Base-by-base conservation (phyloP, 805 yeast species). In the Yamadazyma insecticola region DNA sequence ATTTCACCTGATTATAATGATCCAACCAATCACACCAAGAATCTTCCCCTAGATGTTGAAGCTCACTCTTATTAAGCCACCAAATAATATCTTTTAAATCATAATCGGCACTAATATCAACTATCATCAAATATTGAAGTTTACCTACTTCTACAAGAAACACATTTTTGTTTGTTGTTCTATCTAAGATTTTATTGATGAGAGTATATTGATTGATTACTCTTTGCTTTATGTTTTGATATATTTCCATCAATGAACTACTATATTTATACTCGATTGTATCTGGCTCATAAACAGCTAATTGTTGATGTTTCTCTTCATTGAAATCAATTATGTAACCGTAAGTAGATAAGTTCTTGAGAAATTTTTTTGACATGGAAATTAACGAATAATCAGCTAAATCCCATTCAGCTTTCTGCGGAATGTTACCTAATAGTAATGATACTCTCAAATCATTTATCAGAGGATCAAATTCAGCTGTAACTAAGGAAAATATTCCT, bases 41-140 rank as follows among this genome's bases (percentile, higher is more conserved):
- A 6, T 31, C 33, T 20, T 31, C 30, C 11, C 18, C 16, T n/a
- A 32, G 35, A 18, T 32, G 27, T 11, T 13, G 7, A 5, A 33
- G 14, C 20, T 40, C 34, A 22, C 28, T 18, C 15, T 26, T 27
- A 16, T 32, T 35, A 13, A 40, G 15, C 44, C 44, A 40, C 14
- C 21, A 24, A 22, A 22, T 30, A 11, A 40, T 16, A 8, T 35
- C 16, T 10, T 12, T 19, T 4, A 18, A 7, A 10, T 24, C 28
- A 6, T 15, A 29, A 13, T 24, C 34, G 4, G 24, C 11, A 13
- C 24, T 28, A 9, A 16, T 16, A n/a, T 36, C 39, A 2, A 37
- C 27, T 2, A 40, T 8, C 32, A 40, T 18, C 13, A 37, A 12
- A 11, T 16, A 37, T 11, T 35, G 38, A 4, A 11, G 13, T 13